Conservation (phyloP, 192 early-diverging fungal species). For the Dimargaris xerosporica region DNA sequence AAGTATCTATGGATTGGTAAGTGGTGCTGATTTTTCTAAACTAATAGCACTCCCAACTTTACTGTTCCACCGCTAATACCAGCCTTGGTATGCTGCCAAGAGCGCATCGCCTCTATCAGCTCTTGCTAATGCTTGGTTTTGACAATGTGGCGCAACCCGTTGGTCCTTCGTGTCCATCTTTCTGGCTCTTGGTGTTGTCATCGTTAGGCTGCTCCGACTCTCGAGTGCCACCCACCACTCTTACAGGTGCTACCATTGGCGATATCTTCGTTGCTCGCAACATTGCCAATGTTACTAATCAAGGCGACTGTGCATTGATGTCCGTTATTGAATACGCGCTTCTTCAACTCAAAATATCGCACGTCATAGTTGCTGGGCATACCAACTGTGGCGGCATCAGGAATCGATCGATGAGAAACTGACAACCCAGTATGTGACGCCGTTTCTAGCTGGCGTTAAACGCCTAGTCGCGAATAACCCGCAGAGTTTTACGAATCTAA, state of each 20-base stretch:
- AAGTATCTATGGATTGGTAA: constrained; percentile 7
- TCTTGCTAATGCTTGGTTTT: not conserved
- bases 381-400: constrained; percentile 42
- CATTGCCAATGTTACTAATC: constrained; percentile 68
- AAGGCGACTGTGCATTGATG: constrained; percentile 53
- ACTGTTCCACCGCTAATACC: not conserved
- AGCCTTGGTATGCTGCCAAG: not conserved
- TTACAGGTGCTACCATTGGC: constrained; percentile 24
- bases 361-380: constrained; percentile 58
- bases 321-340: constrained; percentile 79
- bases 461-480: not conserved
- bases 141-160: not conserved
- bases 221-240: not conserved
- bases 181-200: not conserved
- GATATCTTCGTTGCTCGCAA: constrained; percentile 84
- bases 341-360: constrained; percentile 63
- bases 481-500: not conserved
- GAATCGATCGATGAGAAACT: constrained; percentile 29
- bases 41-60: too few species aligned
- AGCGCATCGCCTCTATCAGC: not conserved
- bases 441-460: not conserved
- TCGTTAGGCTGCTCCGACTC: constrained; percentile 6
- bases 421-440: constrained; percentile 18
- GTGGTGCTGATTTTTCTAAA: too few species aligned
- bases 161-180: not conserved